Base-by-base conservation (phyloP, 2,329 filamentous ascomycete species). In the Daldinia eschscholtzii region DNA sequence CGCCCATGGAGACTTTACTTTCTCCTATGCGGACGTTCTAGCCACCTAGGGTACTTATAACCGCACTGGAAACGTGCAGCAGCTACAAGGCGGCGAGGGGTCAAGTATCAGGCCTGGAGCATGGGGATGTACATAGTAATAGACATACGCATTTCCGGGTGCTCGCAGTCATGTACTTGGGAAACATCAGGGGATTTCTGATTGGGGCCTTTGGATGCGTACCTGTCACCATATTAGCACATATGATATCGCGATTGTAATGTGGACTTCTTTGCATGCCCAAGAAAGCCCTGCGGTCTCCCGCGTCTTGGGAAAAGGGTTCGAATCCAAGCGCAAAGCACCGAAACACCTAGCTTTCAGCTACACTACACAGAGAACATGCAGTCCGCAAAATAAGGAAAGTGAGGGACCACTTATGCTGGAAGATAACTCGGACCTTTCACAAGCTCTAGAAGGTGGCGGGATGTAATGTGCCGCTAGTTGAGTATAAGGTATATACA, bases 271-370 rank as follows among this genome's bases (percentile, higher is more conserved):
- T 60, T 44, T 42, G 37, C 15, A 46, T 55, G 62, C 60, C 50
- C 59, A 44, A 33, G 42, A 46, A 35, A 13, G 37, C 44, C 13
- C 56, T 68, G 69, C 62, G 35, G 35, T 61, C 42, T 70, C 42
- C 71, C 68, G 66, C 55, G 53, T 62, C 58, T 52, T n/a, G 41
- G 48, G 20, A 61, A 42, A 58, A 61, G 53, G 41, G 28, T 48
- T 26, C 10, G 58, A 15, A 46, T 59, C 56, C 30, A 52, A 65
- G 53, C 52, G 67, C 65, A 68, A 60, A 46, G 28, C 12, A 37
- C 70, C 67, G 70, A 70, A 57, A 70, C 67, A 37, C 42, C 30
- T 33, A 13, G 35, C 41, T 48, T 20, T 48, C 41, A 30, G 41
- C 50, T 42, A 57, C 41, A 20, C 23, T 44, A 55, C 6, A 28